phyloP scores from a whole-genome alignment of 176 grass and related monocot genomes.

The Olyra latifolia region DNA sequence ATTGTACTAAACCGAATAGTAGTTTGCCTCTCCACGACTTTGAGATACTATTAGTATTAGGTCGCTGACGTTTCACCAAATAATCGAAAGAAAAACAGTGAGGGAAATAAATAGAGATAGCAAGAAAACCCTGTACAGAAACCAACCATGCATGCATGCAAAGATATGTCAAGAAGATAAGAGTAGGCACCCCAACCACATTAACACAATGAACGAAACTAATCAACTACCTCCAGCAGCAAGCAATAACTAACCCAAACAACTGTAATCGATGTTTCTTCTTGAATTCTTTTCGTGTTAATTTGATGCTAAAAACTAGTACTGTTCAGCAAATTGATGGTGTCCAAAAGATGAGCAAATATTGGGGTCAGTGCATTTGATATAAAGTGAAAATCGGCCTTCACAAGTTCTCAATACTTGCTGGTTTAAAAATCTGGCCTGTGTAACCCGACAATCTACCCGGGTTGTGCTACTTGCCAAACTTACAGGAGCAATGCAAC shows the following conservation, averaged over 20 bases:
- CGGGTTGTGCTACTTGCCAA: neutral
- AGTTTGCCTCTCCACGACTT: neutral
- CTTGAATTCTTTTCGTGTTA: neutral
- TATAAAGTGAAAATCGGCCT: neutral
- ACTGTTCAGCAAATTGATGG: neutral
- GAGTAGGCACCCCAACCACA: conserved; percentile 24
- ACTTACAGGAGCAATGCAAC: neutral
- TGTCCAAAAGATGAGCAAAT: neutral
- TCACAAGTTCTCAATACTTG: neutral
- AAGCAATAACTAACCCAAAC: neutral
- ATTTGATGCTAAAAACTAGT: neutral
- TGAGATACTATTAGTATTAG: neutral
- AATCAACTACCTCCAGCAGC: neutral
- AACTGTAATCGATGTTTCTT: neutral
- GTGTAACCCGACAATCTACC: neutral
- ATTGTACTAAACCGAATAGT: neutral
- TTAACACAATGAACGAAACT: conserved; percentile 1
- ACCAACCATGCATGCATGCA: neutral
- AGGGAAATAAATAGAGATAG: neutral
- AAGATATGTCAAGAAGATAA: neutral
- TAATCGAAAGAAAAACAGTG: conserved; percentile 16
- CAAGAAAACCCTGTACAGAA: neutral
- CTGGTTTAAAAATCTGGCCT: neutral
- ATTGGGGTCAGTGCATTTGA: neutral
- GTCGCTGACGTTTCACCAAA: conserved; percentile 6